Base-by-base conservation (phyloP, 805 yeast species). In the Lachancea nothofagi region DNA sequence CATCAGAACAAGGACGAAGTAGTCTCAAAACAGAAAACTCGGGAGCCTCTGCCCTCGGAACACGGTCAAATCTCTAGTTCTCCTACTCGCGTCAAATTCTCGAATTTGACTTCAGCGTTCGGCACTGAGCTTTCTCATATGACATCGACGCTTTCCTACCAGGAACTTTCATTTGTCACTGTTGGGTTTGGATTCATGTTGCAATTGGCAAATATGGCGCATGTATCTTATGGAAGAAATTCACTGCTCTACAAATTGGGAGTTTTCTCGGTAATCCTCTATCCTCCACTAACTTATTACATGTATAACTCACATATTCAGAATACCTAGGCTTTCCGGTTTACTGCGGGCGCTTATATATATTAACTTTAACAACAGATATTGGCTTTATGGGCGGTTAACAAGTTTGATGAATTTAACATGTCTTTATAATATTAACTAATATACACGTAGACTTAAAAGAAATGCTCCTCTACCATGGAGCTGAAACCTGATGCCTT, bases 111-210 rank as follows among this genome's bases (percentile, higher is more conserved):
- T 45, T 2, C 21, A 24, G 20, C 17, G 13, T 22, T 17, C 17
- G 24, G 17, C 17, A 27, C 18, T 26, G 36, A 25, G 15, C 12
- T 25, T 15, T 14, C 38, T 13, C 9, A 15, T 7, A 29, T 19
- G 19, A 24, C 33, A 10, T 45, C 46, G 24, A 47, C 51, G 4
- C 23, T 49, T 20, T 49, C 53, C 1, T 51, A 48, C 30, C 42
- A 51, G 9, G 56, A 51, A 19, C 30, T 51, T 26, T 51, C 56
- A 12, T 46, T 47, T 32, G 43, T 45, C 21, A 25, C 48, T 6
- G 44, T 51, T 14, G 51, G 50, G 3, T 48, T 49, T 48, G 56
- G 56, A 17, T 50, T 51, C 25, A 32, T 50, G 25, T 46, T 50
- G 10, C 53, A 50, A 29, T 33, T 51, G 5, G 46, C 53, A 19